These are phyloP conservation scores for Hypsizygus ulmarius DNA, from an alignment of 1,284 basidiomycete genomes.

Conservation along the genomic window DNA sequence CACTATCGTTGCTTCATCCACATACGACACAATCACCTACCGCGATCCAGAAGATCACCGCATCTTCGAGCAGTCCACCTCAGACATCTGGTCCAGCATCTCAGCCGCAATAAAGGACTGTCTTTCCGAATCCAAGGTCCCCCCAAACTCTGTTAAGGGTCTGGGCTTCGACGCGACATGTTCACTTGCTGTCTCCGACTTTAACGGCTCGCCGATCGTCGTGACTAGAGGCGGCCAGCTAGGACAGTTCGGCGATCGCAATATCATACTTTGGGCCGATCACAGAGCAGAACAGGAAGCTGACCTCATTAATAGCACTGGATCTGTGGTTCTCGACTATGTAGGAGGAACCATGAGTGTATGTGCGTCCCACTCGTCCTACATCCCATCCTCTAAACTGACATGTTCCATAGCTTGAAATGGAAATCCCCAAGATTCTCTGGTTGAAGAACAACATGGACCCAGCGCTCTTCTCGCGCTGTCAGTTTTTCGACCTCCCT, in stretches of 20 bases:
- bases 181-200: conserved; percentile 85
- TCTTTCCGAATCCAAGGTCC: conserved; percentile 60
- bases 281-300: conserved; percentile 94
- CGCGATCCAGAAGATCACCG: conserved; percentile 82
- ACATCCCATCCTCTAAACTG: background rate
- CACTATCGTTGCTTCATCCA: conserved; percentile 73
- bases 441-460: conserved; percentile 95
- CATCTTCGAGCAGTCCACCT: conserved; percentile 94
- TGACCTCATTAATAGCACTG: conserved; percentile 83
- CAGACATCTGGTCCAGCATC: conserved; percentile 85
- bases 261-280: conserved; percentile 92
- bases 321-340: conserved; percentile 87
- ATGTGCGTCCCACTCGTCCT: conserved; percentile 32
- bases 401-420: conserved; percentile 68
- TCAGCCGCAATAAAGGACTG: conserved; percentile 69
- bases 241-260: conserved; percentile 68
- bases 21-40: conserved; percentile 80
- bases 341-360: conserved; percentile 97
- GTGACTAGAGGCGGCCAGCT: conserved; percentile 72
- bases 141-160: conserved; percentile 74
- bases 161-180: conserved; percentile 98
- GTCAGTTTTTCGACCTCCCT: conserved; percentile 96
- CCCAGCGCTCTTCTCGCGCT: conserved; percentile 68
- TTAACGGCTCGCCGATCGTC: conserved; percentile 72
- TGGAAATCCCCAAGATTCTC: conserved; percentile 95